phyloP scores from a whole-genome alignment of 176 grass and related monocot species.

The Zea luxurians region DNA sequence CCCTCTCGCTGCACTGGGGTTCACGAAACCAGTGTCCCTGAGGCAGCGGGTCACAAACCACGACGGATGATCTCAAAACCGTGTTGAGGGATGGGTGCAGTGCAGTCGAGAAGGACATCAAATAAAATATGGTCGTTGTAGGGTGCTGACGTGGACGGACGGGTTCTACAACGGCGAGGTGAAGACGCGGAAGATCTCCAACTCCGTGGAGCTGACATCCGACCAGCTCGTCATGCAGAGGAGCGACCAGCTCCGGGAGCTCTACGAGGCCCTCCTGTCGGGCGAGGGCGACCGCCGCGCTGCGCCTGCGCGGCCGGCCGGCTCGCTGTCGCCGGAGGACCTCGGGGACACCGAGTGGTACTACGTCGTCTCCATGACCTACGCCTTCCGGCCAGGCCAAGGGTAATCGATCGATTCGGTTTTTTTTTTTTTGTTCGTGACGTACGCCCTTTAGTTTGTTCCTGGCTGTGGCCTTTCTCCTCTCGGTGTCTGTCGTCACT shows the following conservation, averaged over 20 bases:
- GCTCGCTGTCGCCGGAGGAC: constrained; percentile 73
- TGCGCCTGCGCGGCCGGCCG: constrained; percentile 44
- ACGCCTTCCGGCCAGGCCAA: constrained; percentile 65
- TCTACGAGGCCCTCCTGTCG: constrained; percentile 67
- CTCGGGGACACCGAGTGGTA: constrained; percentile 82
- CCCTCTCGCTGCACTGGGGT: no score
- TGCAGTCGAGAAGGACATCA: no score
- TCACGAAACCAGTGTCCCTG: no score
- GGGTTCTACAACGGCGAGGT: constrained; percentile 97
- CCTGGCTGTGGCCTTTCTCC: no score
- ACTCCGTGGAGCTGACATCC: constrained; percentile 49
- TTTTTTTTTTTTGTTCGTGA: no score
- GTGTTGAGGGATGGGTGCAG: no score
- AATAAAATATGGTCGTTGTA: background rate
- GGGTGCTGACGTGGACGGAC: constrained; percentile 62
- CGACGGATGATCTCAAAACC: no score
- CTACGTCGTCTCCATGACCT: constrained; percentile 93
- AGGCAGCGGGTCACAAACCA: no score
- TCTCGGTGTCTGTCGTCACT: no score
- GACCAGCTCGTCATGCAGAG: constrained; percentile 69
- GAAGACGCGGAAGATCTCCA: constrained; percentile 80
- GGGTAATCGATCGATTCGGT: constrained; percentile 38
- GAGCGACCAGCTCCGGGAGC: constrained; percentile 75
- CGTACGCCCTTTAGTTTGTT: no score
- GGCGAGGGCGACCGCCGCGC: constrained; percentile 61